Evolutionary conservation across 345 rosid species (phyloP).

Genomic region (Syzygium aromaticum): DNA sequence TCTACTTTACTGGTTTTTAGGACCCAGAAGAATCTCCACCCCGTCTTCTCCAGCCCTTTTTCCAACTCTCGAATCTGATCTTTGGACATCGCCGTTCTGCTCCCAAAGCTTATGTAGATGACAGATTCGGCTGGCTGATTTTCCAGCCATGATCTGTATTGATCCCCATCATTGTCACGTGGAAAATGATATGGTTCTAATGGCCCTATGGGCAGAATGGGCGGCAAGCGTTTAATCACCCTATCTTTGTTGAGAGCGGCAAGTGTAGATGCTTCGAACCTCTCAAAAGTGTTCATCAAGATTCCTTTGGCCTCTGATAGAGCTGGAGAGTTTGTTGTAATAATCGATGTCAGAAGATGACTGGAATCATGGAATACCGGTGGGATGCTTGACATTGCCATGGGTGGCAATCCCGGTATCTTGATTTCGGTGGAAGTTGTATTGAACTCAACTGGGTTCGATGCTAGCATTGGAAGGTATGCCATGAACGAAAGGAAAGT

Average conservation of each 20-base stretch:
- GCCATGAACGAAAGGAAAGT: slow-evolving; percentile 8
- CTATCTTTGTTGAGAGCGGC: slow-evolving; percentile 6
- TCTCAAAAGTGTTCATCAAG: slow-evolving; percentile 24
- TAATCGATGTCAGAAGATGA: neutral
- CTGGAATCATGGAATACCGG: slow-evolving; percentile 4
- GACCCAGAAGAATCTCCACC: slow-evolving; percentile 30
- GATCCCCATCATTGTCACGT: neutral
- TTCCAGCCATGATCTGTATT: slow-evolving; percentile 22
- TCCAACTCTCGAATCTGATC: slow-evolving; percentile 24
- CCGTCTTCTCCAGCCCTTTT: slow-evolving; percentile 14
- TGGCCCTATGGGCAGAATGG: slow-evolving; percentile 20
- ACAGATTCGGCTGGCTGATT: slow-evolving; percentile 22
- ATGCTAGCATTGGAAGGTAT: neutral
- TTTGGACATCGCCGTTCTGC: slow-evolving; percentile 19
- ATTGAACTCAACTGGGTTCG: neutral
- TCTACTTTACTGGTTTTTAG: slow-evolving; percentile 23
- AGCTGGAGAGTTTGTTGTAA: neutral
- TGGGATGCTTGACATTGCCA: slow-evolving; percentile 24
- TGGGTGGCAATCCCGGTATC: slow-evolving; percentile 15
- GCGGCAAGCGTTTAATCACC: slow-evolving; percentile 9
- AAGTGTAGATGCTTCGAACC: slow-evolving; percentile 18
- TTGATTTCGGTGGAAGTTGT: neutral
- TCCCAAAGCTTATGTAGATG: slow-evolving; percentile 36
- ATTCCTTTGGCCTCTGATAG: slow-evolving; percentile 15
- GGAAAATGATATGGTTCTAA: slow-evolving; percentile 11